A percentile compares a stretch with the other conserved stretches of the same genome.
phyloP scores from a whole-genome alignment of 495 filamentous ascomycete genomes.

The Penicillium salamii region DNA sequence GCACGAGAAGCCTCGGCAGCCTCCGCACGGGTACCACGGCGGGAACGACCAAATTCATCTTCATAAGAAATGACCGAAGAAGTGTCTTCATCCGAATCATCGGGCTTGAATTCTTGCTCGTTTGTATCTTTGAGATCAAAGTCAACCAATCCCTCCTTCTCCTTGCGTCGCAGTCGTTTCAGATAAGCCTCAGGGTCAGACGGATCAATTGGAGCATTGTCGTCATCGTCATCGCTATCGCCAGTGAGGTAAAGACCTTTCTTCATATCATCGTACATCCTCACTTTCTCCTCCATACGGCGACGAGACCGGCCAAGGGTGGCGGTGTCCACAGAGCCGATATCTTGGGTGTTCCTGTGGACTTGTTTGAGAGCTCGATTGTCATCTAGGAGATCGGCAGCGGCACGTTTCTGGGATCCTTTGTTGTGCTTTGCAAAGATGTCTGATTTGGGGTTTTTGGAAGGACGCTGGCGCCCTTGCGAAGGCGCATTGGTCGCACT shows the following conservation, averaged over 20 bases:
- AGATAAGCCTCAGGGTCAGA: conserved; percentile 25
- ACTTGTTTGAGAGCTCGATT: conserved; percentile 32
- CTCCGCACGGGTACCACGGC: conserved; percentile 62
- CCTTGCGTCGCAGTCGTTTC: conserved; percentile 33
- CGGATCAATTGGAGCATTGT: conserved; percentile 20
- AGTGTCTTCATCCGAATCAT: conserved; percentile 40
- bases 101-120: conserved; percentile 38
- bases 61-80: conserved; percentile 73
- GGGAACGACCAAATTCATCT: conserved; percentile 84
- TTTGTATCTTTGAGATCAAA: conserved; percentile 96
- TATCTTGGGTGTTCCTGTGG: conserved; percentile 36
- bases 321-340: conserved; percentile 43
- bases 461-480: conserved; percentile 61
- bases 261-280: conserved; percentile 81
- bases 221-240: conserved; percentile 47
- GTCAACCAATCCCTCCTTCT: conserved; percentile 67
- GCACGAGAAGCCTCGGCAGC: conserved; percentile 54
- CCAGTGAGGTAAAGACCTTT: conserved; percentile 54
- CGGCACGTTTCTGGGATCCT: conserved; percentile 62
- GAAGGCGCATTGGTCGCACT: conserved; percentile 32
- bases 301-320: conserved; percentile 60
- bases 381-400: conserved; percentile 45
- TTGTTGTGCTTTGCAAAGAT: conserved; percentile 73
- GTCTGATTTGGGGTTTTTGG: conserved; percentile 60
- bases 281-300: conserved; percentile 83